Evolutionary conservation across 2,329 filamentous ascomycete genomes (phyloP), one percentile per base, ranked within the genome.

Genomic region (Huntiella savannae): DNA sequence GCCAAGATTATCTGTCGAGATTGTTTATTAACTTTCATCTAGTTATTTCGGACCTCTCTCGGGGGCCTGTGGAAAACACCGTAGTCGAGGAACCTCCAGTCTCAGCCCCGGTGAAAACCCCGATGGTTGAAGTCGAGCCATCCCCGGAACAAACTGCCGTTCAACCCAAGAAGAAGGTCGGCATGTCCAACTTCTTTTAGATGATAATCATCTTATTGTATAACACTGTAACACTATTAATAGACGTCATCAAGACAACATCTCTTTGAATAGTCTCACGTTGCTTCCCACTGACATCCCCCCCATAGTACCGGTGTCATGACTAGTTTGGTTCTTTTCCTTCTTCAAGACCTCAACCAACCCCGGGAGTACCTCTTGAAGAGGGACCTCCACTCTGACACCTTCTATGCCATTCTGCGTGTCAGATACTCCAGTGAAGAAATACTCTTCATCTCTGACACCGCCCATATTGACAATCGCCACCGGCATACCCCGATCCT

Each of bases 381-480:
- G 77, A 39, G 70, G 64, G 51, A 74, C 59, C 46, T 79, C 73
- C 15, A 73, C 62, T 55, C 76, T 66, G 13, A 75, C 69, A 5
- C 69, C 72, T 38, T 63, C 59, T 53, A 63, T 62, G 11, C 75
- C 75, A 4, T 53, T 53, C 52, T 75, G 71, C 2, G 58, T 56
- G 1, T 65, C 63, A n/a, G 70, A 61, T 39, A 82, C 54, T 49
- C 71, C 64, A 2, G 59, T 62, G 53, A 83, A 83, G 54, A 87
- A 79, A 3, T 62, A 63, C n/a, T 85, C 79, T 57, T 92, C 82
- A 12, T 82, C 81, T 54, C 83, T 70, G 19, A 86, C 77, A 7
- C 84, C 82, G n/a, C 84, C 82, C 49, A 95, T 70, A 56, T 94
- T 96, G 49, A 95, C 65, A 37, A 95, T 78, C 0, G 79, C 87